Base-by-base conservation (phyloP, 169 alveolate species). In the Plasmodium gallinaceum region DNA sequence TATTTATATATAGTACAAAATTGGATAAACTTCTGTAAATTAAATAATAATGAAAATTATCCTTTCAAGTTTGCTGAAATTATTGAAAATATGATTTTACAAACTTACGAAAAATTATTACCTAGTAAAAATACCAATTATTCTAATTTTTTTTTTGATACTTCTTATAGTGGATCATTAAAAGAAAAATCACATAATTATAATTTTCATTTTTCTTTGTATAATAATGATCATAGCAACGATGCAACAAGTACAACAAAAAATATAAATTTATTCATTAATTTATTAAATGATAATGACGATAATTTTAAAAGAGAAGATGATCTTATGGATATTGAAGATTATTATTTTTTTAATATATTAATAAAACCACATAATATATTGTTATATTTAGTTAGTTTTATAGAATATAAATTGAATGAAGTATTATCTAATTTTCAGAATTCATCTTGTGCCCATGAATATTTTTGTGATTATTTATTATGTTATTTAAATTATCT, bases 131-230 rank as follows among this genome's bases (percentile, higher is more conserved):
- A 65, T 16, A 65, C 39, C 0, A 43, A 78, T 20, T 78, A 78
- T 24, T 26, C 89, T 14, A 78, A 78, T 8, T 78, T 78, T n/a
- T 78, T 78, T n/a, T 78, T 78, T 16, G 89, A 78, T n/a, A 57
- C 89, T n/a, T 78, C 89, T 0, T 78, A 78, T 45, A 78, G 89
- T 78, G 76, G 68, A 1, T 48, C 89, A 2, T 0, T 65, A 8
- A 78, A 58, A 37, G 76, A 78, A 6, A 78, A 52, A 66, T 16
- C 62, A 8, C 37, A 64, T 57, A 20, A n/a, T 16, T 12, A 64
- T 37, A 65, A 46, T 51, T 10, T 45, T n/a, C n/a, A 48, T 51
- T 66, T 78, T 16, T 65, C 66, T 0, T 45, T 66, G 5, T 78
- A 78, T 70, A 58, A n/a, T 26, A 9, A 22, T 0, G 89, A 78